Percentiles rank a stretch among this genome's conserved stretches.
Conservation (phyloP, 1,284 basidiomycete genomes). For the Sparassis latifolia region DNA sequence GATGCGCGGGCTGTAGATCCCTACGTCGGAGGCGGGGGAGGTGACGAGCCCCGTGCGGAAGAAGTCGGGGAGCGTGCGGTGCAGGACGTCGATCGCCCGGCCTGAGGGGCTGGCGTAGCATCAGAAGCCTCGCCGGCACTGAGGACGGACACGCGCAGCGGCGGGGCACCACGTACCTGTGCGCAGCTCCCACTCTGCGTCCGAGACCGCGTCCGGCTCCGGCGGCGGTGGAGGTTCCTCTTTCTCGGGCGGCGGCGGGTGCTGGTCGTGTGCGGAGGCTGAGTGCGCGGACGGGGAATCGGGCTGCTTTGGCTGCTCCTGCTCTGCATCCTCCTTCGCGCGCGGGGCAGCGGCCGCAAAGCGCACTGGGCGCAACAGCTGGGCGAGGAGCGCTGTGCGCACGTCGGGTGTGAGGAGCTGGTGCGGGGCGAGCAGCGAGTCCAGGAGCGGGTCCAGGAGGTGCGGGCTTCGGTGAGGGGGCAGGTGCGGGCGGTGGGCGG, state of each 20-base stretch:
- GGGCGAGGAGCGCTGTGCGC: too few species aligned
- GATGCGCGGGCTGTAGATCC: constrained; percentile 28
- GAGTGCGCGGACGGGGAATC: too few species aligned
- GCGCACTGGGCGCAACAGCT: too few species aligned
- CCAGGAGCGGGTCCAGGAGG: too few species aligned
- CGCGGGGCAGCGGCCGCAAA: too few species aligned
- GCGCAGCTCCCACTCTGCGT: constrained; percentile 60
- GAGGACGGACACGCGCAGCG: background rate
- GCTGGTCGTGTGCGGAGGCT: too few species aligned
- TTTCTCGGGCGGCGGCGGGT: background rate
- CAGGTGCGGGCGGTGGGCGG: too few species aligned
- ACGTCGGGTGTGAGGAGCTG: too few species aligned
- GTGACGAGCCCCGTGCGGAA: constrained; percentile 62
- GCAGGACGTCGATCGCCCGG: constrained; percentile 62
- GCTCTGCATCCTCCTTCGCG: too few species aligned
- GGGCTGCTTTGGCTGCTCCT: too few species aligned
- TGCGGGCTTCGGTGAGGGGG: too few species aligned
- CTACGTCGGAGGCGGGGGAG: constrained; percentile 30
- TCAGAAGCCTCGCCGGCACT: background rate
- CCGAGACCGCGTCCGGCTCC: constrained; percentile 23
- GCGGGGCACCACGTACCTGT: constrained; percentile 38
- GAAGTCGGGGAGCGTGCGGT: constrained; percentile 66
- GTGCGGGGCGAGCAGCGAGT: too few species aligned
- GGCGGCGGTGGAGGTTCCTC: background rate
- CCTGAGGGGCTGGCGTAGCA: constrained; percentile 33